These are phyloP conservation scores for Endotrypanum monterogeii DNA, from an alignment of 208 protist genomes.

Conservation along the genomic window DNA sequence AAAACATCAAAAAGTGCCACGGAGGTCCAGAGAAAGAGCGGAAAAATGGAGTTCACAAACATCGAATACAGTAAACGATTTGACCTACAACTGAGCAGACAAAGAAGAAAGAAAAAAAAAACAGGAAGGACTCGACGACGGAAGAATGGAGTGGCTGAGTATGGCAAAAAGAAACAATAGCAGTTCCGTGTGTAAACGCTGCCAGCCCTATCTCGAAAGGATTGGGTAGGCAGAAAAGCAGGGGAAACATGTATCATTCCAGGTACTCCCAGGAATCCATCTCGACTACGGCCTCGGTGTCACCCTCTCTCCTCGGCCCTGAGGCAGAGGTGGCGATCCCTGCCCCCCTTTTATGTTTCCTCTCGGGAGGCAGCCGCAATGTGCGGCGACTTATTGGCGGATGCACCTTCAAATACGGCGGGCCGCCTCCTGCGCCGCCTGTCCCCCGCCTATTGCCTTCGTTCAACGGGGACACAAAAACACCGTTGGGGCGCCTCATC, in stretches of 20 bases:
- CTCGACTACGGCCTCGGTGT: neutral
- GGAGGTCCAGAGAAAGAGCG: too few species aligned
- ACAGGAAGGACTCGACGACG: neutral
- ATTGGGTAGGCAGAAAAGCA: neutral
- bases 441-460: neutral
- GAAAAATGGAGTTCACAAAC: too few species aligned
- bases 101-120: too few species aligned
- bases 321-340: neutral
- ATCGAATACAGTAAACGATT: too few species aligned
- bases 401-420: neutral
- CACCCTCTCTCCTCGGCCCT: neutral
- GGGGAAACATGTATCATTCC: conserved; percentile 7
- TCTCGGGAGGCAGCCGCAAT: conserved; percentile 3
- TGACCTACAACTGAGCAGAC: too few species aligned
- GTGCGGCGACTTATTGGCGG: conserved; percentile 5
- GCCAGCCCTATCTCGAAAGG: neutral
- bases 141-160: neutral
- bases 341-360: neutral
- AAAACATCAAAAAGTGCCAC: too few species aligned
- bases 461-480: conserved; percentile 31
- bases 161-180: neutral
- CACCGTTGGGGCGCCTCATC: conserved; percentile 7
- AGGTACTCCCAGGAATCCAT: conserved; percentile 39
- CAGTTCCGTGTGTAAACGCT: neutral
- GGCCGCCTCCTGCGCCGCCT: neutral